Conservation (phyloP, 106 monocot species). For the Dendrobium chrysotoxum region DNA sequence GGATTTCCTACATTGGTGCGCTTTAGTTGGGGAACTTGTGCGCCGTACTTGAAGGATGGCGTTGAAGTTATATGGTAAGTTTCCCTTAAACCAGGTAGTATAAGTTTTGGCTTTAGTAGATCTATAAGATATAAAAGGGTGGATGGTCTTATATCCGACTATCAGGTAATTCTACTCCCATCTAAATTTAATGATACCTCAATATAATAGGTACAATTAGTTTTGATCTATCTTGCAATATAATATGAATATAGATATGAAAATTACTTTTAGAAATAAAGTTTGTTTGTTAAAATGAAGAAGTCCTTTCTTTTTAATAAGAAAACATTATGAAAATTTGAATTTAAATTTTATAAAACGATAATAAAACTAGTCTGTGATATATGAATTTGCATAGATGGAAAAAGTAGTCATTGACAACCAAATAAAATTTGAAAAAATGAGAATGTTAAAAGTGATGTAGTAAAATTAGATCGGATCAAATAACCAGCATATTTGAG, state of each 20-base stretch:
- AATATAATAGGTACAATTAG: neutral
- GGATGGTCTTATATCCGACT: neutral
- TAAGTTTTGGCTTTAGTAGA: neutral
- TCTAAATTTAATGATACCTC: neutral
- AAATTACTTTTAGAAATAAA: neutral
- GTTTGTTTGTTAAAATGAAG: neutral
- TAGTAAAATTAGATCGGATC: too few relatives aligned
- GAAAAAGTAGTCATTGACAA: too few relatives aligned
- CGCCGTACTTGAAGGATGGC: slow-evolving; percentile 53
- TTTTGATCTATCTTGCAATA: neutral
- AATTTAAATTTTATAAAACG: neutral
- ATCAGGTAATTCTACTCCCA: neutral
- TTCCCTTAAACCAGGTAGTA: neutral
- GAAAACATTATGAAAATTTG: neutral
- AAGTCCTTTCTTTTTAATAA: neutral
- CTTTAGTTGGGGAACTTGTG: slow-evolving; percentile 96
- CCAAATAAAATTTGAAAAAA: too few relatives aligned
- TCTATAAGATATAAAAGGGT: neutral
- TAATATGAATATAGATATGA: neutral
- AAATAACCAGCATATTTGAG: too few relatives aligned
- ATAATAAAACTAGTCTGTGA: too few relatives aligned
- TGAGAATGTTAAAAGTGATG: too few relatives aligned
- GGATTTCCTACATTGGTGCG: slow-evolving; percentile 89
- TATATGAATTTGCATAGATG: too few relatives aligned
- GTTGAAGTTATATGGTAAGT: slow-evolving; percentile 74